Evolutionary conservation across 2,329 filamentous ascomycete genomes (phyloP).

Genomic region (Coleophoma cylindrospora): DNA sequence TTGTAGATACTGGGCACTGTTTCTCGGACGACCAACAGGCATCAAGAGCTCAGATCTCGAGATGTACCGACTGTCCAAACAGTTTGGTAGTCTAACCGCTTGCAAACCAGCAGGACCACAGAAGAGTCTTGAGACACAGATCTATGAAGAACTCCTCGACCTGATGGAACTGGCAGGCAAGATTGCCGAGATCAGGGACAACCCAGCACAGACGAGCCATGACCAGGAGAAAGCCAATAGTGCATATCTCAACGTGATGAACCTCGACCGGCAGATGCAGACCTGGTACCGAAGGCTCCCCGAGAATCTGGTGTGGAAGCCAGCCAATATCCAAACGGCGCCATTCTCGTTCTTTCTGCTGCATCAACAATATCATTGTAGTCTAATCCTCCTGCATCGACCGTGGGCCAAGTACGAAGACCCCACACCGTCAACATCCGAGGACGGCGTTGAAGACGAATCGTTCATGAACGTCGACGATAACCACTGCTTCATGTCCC

Average conservation of each 20-base stretch:
- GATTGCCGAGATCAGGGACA: conserved; percentile 39
- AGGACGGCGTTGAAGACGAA: conserved; percentile 13
- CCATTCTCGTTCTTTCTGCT: conserved; percentile 47
- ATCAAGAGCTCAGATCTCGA: conserved; percentile 48
- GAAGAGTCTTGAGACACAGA: conserved; percentile 30
- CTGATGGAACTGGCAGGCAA: conserved; percentile 51
- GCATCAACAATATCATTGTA: conserved; percentile 50
- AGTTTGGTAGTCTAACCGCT: conserved; percentile 37
- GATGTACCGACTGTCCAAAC: conserved; percentile 39
- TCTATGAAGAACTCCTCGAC: conserved; percentile 47
- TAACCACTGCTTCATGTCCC: conserved; percentile 38
- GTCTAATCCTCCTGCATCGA: conserved; percentile 46
- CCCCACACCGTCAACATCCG: conserved; percentile 25
- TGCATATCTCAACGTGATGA: conserved; percentile 44
- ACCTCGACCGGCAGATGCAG: conserved; percentile 46
- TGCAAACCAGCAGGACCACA: conserved; percentile 27
- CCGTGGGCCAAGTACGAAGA: conserved; percentile 46
- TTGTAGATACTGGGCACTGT: conserved; percentile 42
- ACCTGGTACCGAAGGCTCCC: conserved; percentile 49
- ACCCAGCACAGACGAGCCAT: conserved; percentile 24
- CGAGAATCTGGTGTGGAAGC: conserved; percentile 42
- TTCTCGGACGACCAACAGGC: conserved; percentile 45
- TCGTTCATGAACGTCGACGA: conserved; percentile 28
- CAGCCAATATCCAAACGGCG: conserved; percentile 42
- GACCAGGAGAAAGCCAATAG: conserved; percentile 33